A percentile compares a stretch with the other conserved stretches of the same genome.
Evolutionary conservation across 2,329 filamentous ascomycete species (phyloP).

Genomic region (Calonectria leucothoes): DNA sequence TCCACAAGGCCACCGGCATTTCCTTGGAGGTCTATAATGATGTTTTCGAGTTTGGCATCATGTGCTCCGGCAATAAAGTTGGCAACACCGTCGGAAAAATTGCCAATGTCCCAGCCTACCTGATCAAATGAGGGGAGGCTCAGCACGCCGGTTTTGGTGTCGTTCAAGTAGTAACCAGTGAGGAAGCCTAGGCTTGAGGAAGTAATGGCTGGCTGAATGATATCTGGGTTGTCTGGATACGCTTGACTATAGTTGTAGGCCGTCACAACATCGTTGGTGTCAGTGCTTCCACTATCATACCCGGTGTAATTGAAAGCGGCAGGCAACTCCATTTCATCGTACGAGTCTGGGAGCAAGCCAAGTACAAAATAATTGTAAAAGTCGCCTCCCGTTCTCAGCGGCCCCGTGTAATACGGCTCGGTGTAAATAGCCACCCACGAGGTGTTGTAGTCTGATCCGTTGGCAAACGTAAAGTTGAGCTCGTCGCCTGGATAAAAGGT

Average conservation of each 20-base stretch:
- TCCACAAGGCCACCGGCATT: background rate
- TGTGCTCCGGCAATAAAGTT: slow-evolving; percentile 2
- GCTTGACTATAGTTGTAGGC: background rate
- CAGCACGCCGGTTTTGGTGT: slow-evolving; percentile 2
- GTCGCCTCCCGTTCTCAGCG: background rate
- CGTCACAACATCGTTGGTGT: background rate
- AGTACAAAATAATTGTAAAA: slow-evolving; percentile 15
- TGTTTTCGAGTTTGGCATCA: background rate
- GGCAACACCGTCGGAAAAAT: background rate
- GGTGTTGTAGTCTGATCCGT: background rate
- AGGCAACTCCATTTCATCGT: background rate
- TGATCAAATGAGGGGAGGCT: slow-evolving; percentile 11
- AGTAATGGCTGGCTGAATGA: background rate
- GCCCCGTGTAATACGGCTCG: background rate
- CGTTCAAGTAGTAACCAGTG: slow-evolving; percentile 10
- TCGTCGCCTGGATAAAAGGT: background rate
- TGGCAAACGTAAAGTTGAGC: background rate
- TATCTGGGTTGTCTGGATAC: slow-evolving; percentile 4
- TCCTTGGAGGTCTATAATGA: slow-evolving; percentile 12
- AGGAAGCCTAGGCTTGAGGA: background rate
- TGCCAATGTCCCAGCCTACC: background rate
- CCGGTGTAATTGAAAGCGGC: background rate
- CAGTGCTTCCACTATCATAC: too few relatives aligned
- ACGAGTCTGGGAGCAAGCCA: background rate
- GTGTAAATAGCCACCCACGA: background rate